Conservation (phyloP, 371 early-diverging fungal genomes). For the Actinomortierella wolfii region DNA sequence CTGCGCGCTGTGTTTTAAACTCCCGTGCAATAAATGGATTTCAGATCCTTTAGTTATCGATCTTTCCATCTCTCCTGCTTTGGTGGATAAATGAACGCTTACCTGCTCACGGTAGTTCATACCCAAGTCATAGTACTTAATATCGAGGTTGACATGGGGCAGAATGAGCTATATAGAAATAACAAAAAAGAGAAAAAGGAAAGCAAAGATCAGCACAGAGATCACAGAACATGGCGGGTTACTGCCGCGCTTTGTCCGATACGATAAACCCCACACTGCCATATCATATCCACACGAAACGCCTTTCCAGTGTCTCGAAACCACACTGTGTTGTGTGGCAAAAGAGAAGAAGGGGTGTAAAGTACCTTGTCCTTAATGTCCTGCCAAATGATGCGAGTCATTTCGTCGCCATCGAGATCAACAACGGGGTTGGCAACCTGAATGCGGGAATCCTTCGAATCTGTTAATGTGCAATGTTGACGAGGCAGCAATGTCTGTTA, state of each 20-base stretch:
- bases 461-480: slow-evolving; percentile 14
- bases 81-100: slow-evolving; percentile 11
- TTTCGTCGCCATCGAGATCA: slow-evolving; percentile 97
- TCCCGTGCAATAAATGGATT: too few relatives aligned
- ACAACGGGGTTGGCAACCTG: slow-evolving; percentile 82
- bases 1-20: too few relatives aligned
- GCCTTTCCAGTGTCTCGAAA: too few relatives aligned
- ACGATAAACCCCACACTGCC: too few relatives aligned
- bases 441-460: slow-evolving; percentile 62
- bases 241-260: too few relatives aligned
- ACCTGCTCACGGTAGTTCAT: slow-evolving; percentile 89
- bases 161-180: slow-evolving; percentile 69
- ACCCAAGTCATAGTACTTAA: slow-evolving; percentile 96
- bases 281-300: too few relatives aligned
- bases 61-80: neutral
- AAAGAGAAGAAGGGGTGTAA: neutral
- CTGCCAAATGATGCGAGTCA: slow-evolving; percentile 97
- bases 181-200: neutral
- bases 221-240: too few relatives aligned
- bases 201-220: neutral
- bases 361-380: slow-evolving; percentile 86
- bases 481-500: neutral
- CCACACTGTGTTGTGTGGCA: too few relatives aligned
- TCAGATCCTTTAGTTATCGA: too few relatives aligned
- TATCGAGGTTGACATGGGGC: slow-evolving; percentile 90